Percentiles rank a stretch among this genome's conserved stretches.
phyloP scores from a whole-genome alignment of 2,329 filamentous ascomycete species.

The Periglandula ipomoeae region DNA sequence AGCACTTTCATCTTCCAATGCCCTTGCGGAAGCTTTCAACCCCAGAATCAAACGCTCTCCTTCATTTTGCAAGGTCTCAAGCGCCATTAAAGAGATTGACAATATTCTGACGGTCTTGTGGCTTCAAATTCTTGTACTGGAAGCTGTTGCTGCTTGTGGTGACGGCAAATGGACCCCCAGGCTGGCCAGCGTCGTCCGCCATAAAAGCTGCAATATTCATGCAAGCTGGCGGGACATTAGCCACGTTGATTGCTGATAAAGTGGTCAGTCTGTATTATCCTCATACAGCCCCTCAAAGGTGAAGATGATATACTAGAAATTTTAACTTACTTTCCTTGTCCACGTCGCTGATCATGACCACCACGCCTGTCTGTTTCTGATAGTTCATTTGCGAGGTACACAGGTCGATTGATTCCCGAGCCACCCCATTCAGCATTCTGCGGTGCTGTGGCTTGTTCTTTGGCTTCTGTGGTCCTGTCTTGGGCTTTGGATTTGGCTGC shows the following conservation, averaged over 20 bases:
- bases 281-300: background rate
- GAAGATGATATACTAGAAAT: background rate
- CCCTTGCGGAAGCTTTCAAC: no score
- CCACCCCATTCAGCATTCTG: background rate
- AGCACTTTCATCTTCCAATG: no score
- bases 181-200: background rate
- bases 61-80: no score
- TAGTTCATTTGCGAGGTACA: background rate
- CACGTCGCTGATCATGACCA: background rate
- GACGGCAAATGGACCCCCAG: background rate
- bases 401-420: background rate
- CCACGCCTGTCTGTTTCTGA: background rate
- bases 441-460: no score
- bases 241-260: background rate
- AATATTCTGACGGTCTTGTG: background rate
- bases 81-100: no score
- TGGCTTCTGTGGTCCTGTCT: background rate
- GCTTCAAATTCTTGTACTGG: background rate
- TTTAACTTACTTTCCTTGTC: background rate
- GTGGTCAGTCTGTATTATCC: background rate
- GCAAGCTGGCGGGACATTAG: slow-evolving; percentile 1
- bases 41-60: no score
- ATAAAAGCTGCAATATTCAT: background rate
- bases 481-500: no score
- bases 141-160: background rate